phyloP scores from a whole-genome alignment of 2,329 filamentous ascomycete species.

The Beauveria rudraprayagi region DNA sequence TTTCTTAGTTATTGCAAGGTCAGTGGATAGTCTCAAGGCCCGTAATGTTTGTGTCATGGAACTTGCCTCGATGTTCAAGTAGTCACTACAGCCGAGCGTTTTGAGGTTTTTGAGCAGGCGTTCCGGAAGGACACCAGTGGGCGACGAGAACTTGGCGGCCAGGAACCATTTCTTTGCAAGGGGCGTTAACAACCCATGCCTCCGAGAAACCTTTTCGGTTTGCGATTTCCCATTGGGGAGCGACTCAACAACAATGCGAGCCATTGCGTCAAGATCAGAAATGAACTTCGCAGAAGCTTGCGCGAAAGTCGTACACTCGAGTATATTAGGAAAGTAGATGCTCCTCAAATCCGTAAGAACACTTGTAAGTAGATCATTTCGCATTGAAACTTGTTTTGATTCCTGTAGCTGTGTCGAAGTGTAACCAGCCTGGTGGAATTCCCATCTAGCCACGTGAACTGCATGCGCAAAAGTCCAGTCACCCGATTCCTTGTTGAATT shows the following conservation, averaged over 20 bases:
- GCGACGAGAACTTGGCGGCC: neutral
- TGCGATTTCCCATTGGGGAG: too few relatives aligned
- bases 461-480: neutral
- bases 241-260: too few relatives aligned
- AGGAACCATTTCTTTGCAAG: accelerated
- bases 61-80: neutral
- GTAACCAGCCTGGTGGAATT: neutral
- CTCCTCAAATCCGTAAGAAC: too few relatives aligned
- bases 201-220: too few relatives aligned
- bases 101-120: neutral
- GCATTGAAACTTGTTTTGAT: neutral
- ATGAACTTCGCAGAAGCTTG: too few relatives aligned
- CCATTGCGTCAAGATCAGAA: too few relatives aligned
- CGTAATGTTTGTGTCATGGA: neutral
- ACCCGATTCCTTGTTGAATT: neutral
- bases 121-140: neutral
- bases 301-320: too few relatives aligned
- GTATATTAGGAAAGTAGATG: too few relatives aligned
- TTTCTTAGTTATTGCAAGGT: neutral
- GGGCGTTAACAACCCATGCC: neutral
- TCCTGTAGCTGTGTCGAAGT: too few relatives aligned
- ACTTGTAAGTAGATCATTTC: too few relatives aligned
- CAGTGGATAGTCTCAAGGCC: neutral
- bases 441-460: neutral
- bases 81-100: neutral